phyloP scores from a whole-genome alignment of 2,329 filamentous ascomycete genomes.

The Chaetomium strumarium region DNA sequence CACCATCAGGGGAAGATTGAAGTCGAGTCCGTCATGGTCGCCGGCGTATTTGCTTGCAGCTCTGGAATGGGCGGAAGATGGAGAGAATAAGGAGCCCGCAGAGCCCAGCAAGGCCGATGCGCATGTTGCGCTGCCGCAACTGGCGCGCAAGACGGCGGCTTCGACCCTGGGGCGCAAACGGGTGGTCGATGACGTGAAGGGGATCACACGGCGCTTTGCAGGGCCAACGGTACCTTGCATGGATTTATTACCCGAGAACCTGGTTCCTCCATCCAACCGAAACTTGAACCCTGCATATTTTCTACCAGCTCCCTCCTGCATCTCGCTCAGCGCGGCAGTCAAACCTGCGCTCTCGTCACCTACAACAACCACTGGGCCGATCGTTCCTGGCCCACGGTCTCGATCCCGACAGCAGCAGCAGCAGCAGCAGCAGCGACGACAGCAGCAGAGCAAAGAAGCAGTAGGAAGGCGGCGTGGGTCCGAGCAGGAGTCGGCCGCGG shows the following conservation, averaged over 20 bases:
- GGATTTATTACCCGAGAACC: conserved; percentile 17
- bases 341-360: not conserved
- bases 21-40: conserved; percentile 9
- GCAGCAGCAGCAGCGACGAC: conserved; percentile 10
- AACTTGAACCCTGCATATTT: conserved; percentile 12
- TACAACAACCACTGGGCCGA: not conserved
- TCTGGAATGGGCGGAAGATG: conserved; percentile 10
- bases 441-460: conserved; percentile 3
- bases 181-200: conserved; percentile 10
- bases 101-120: not conserved
- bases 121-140: not conserved
- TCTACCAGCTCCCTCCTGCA: not conserved
- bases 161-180: conserved; percentile 2
- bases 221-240: conserved; percentile 9
- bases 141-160: conserved; percentile 2
- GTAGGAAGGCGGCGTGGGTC: conserved; percentile 4
- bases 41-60: conserved; percentile 12
- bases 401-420: conserved; percentile 1
- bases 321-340: conserved; percentile 1
- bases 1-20: conserved; percentile 1
- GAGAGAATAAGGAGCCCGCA: not conserved
- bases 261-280: conserved; percentile 13
- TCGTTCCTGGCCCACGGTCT: not conserved
- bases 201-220: not conserved
- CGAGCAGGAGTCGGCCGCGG: conserved; percentile 27